Base-by-base conservation (phyloP, 2,329 filamentous ascomycete species). In the Onygenales sp. region DNA sequence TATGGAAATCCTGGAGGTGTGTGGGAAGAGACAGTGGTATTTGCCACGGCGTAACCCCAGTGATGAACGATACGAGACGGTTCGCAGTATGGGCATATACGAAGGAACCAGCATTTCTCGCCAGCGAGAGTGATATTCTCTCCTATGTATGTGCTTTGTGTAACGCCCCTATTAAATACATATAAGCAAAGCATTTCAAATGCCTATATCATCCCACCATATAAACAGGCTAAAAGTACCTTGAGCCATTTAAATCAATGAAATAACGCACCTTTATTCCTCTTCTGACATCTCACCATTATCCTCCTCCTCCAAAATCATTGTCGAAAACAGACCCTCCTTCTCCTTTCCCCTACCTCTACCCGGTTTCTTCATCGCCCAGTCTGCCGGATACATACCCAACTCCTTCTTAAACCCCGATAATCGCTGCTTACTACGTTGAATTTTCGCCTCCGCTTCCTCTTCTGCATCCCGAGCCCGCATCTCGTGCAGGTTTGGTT, bases 271-370 rank as follows among this genome's bases (percentile, higher is more conserved):
- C n/a, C n/a, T n/a, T 8, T 36, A 13, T n/a, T 21, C 32, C 2
- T 17, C 10, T 32, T 32, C 27, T 3, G 13, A 27, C 39, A 27
- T 31, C 11, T 37, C 34, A 27, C 21, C 32, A 14, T 45, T 32
- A 10, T 45, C 49, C 3, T 51, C 49, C 27, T 51, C 40, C 13
- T 51, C 49, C 31, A 51, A 17, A n/a, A 51, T 51, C 32, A 45
- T 51, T n/a, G 42, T 51, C 10, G 36, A 39, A 10, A 52, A 39
- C 9, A 52, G 27, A 6, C 17, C 27, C 14, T 40, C 32, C n/a
- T 14, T 39, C 34, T 13, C 14, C 10, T 37, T 34, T 37, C 39
- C 21, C 1, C 46, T 39, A 27, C 14, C 9, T 14, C 32, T 44
- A 4, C n/a, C 36, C 48, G 9, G 9, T 32, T n/a, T 42, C 11